These are phyloP conservation scores for Diaporthe longicolla DNA, from an alignment of 2,329 filamentous ascomycete species.

Conservation along the genomic window DNA sequence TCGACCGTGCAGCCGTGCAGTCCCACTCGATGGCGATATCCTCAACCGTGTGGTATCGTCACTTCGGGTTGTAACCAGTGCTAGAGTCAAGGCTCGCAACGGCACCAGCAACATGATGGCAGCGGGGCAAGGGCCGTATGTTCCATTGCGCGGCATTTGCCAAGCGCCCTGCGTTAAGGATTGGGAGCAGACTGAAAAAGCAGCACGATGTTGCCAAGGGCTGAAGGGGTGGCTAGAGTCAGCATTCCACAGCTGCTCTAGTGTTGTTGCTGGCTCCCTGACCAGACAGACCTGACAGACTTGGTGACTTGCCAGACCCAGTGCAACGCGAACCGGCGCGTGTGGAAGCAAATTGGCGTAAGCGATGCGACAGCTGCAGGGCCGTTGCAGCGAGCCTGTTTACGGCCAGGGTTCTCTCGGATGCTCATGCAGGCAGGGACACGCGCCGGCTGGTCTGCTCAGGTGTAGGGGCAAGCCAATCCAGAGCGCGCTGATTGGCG, in stretches of 20 bases:
- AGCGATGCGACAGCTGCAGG: slow-evolving; percentile 10
- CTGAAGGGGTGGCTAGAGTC: not conserved
- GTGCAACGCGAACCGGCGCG: slow-evolving; percentile 37
- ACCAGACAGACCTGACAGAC: not conserved
- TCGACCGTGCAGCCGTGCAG: not conserved
- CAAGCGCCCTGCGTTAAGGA: not conserved
- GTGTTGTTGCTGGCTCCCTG: slow-evolving; percentile 5
- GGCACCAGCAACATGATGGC: not conserved
- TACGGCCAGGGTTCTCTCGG: not conserved
- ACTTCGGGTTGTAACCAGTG: not conserved
- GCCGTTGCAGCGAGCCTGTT: slow-evolving; percentile 20
- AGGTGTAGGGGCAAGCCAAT: not conserved
- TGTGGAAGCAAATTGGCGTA: not conserved
- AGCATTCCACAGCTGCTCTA: slow-evolving; percentile 22
- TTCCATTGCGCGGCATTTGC: not conserved
- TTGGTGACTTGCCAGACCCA: not conserved
- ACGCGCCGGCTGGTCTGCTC: slow-evolving; percentile 25
- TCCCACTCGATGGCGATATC: not conserved
- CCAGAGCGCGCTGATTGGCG: slow-evolving; percentile 19
- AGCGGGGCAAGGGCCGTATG: not conserved
- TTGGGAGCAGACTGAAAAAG: slow-evolving; percentile 1
- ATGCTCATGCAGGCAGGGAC: slow-evolving; percentile 16
- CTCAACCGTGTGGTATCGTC: not conserved
- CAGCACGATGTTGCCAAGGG: slow-evolving; percentile 2
- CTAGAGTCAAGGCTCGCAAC: not conserved